Percentiles rank a stretch among this genome's conserved stretches.
phyloP scores from a whole-genome alignment of 2,329 filamentous ascomycete genomes.

The Trichoderma harzianum region DNA sequence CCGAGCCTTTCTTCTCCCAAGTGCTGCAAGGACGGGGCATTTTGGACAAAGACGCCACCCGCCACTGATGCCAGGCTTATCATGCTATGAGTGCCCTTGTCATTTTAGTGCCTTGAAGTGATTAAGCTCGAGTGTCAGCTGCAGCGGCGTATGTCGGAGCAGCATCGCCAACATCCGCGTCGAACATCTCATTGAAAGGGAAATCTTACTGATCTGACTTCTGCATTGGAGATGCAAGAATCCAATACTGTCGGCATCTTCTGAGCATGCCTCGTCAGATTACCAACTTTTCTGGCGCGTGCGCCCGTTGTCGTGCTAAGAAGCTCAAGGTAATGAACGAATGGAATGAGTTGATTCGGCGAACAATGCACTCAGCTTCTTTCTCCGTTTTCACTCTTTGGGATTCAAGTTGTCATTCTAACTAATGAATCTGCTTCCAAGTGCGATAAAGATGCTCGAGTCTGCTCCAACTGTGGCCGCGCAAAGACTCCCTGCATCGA shows the following conservation, averaged over 20 bases:
- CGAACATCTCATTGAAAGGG: neutral
- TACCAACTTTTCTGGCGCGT: slow-evolving; percentile 15
- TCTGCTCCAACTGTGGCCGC: slow-evolving; percentile 10
- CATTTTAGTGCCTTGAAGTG: neutral
- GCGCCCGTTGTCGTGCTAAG: slow-evolving; percentile 10
- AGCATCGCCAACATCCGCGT: neutral
- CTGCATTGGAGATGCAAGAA: neutral
- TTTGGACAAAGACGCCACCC: neutral
- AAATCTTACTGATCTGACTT: neutral
- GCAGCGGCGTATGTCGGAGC: neutral
- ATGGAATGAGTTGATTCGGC: neutral
- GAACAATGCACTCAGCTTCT: neutral
- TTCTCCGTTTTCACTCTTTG: neutral
- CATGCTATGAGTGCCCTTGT: neutral
- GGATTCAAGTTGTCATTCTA: neutral
- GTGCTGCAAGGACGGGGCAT: neutral
- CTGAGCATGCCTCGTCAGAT: slow-evolving; percentile 12
- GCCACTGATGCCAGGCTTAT: neutral
- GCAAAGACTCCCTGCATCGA: slow-evolving; percentile 8
- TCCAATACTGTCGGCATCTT: neutral
- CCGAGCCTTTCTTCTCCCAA: neutral
- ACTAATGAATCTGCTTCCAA: neutral
- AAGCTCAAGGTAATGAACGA: slow-evolving; percentile 8
- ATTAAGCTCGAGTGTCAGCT: neutral
- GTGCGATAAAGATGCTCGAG: slow-evolving; percentile 14